Evolutionary conservation across 257 asterid species (phyloP).

Genomic region (Solanum lycopersicoides): DNA sequence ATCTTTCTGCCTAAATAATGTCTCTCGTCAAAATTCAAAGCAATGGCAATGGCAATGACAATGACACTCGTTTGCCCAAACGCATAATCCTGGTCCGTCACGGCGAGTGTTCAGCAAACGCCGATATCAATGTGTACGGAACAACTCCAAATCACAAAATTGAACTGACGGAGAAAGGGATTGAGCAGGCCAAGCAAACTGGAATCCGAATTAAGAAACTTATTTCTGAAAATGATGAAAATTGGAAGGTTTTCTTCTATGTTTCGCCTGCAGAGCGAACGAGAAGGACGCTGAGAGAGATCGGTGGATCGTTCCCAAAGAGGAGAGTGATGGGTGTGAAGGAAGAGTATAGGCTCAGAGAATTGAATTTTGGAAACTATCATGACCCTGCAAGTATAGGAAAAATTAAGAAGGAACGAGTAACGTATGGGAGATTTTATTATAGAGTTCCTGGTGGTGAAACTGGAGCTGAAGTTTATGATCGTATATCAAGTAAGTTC

Average conservation of each 20-base stretch:
- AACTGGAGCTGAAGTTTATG: slow-evolving; percentile 62
- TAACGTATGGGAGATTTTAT: slow-evolving; percentile 49
- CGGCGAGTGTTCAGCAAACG: slow-evolving; percentile 18
- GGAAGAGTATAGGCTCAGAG: slow-evolving; percentile 56
- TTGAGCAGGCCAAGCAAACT: slow-evolving; percentile 10
- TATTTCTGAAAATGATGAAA: neutral
- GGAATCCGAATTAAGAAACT: slow-evolving; percentile 3
- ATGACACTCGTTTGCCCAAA: slow-evolving; percentile 1
- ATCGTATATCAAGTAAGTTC: slow-evolving; percentile 53
- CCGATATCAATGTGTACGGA: neutral
- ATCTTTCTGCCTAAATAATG: neutral
- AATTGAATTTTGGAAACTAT: slow-evolving; percentile 63
- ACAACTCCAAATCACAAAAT: slow-evolving; percentile 12
- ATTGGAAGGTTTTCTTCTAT: slow-evolving; percentile 26
- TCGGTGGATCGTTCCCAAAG: slow-evolving; percentile 19
- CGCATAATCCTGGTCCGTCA: slow-evolving; percentile 27
- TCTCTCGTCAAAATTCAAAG: neutral
- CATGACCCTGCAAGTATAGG: slow-evolving; percentile 40
- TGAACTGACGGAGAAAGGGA: slow-evolving; percentile 7
- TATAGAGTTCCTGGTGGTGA: slow-evolving; percentile 67
- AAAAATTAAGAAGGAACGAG: slow-evolving; percentile 30
- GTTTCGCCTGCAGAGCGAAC: slow-evolving; percentile 39
- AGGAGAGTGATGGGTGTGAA: slow-evolving; percentile 33
- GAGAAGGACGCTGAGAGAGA: slow-evolving; percentile 26
- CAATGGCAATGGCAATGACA: neutral